Conservation (phyloP, 2,329 filamentous ascomycete species). For the Sarocladium oryzae region DNA sequence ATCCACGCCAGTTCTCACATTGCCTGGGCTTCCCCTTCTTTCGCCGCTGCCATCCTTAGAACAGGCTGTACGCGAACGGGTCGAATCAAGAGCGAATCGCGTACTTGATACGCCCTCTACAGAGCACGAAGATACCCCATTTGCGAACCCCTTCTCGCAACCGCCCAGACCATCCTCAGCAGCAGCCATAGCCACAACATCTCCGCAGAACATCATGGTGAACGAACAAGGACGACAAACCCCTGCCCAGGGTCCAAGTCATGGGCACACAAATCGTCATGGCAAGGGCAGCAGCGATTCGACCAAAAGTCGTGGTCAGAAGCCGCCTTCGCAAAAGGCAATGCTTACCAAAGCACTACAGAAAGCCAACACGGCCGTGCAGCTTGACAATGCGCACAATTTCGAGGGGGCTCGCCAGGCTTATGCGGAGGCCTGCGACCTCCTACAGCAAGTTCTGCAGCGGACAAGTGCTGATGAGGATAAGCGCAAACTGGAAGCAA, state of each 20-base stretch:
- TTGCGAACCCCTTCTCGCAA: not conserved
- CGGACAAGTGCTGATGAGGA: slow-evolving; percentile 83
- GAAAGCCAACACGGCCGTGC: slow-evolving; percentile 91
- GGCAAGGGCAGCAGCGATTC: slow-evolving; percentile 26
- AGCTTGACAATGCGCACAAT: slow-evolving; percentile 93
- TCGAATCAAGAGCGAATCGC: not conserved
- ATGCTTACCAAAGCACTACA: slow-evolving; percentile 95
- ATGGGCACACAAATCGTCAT: slow-evolving; percentile 25
- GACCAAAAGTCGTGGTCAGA: slow-evolving; percentile 22
- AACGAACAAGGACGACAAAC: slow-evolving; percentile 24
- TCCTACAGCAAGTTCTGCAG: slow-evolving; percentile 81
- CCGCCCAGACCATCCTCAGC: not conserved
- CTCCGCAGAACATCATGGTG: slow-evolving; percentile 18
- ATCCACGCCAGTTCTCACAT: not conserved
- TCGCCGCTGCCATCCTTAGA: slow-evolving; percentile 1
- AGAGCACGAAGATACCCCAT: not conserved
- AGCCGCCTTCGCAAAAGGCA: slow-evolving; percentile 73
- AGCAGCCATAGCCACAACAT: not conserved
- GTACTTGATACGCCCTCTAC: not conserved
- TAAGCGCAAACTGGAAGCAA: slow-evolving; percentile 82
- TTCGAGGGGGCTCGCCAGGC: slow-evolving; percentile 86
- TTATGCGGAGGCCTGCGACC: slow-evolving; percentile 82
- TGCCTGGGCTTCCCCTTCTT: not conserved
- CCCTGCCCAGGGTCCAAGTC: slow-evolving; percentile 9
- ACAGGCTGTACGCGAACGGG: not conserved